Evolutionary conservation across 306 rosid genomes (phyloP).

Genomic region (Medicago ruthenica): DNA sequence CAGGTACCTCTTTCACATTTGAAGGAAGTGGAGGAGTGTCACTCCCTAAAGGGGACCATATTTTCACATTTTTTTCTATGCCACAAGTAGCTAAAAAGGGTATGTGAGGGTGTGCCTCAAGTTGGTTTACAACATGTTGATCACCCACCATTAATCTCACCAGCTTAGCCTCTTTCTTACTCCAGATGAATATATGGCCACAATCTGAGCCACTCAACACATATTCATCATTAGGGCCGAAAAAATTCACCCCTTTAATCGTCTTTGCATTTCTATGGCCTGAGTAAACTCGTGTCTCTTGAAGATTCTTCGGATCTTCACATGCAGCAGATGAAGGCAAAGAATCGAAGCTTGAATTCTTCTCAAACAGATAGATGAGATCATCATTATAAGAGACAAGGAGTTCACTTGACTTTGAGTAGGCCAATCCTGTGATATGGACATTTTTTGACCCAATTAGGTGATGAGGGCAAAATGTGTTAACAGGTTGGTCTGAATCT

Average conservation of each 20-base stretch:
- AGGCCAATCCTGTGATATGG: constrained; percentile 62
- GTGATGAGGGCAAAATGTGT: constrained; percentile 56
- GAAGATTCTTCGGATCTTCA: constrained; percentile 45
- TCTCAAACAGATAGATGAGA: constrained; percentile 61
- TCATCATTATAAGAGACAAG: constrained; percentile 64
- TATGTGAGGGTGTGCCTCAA: constrained; percentile 59
- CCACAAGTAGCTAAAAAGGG: constrained; percentile 65
- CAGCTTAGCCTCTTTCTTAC: constrained; percentile 56
- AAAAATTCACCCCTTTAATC: constrained; percentile 64
- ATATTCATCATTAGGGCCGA: constrained; percentile 65
- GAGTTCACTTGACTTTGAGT: constrained; percentile 57
- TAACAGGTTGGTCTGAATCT: constrained; percentile 51
- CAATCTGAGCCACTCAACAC: constrained; percentile 69
- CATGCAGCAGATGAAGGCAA: constrained; percentile 47
- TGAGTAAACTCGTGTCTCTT: constrained; percentile 50
- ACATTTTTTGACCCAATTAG: constrained; percentile 46
- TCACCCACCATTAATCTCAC: constrained; percentile 62
- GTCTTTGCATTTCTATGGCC: constrained; percentile 67
- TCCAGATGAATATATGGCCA: constrained; percentile 70
- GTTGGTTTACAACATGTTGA: constrained; percentile 54
- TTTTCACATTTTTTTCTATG: constrained; percentile 57
- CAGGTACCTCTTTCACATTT: constrained; percentile 50
- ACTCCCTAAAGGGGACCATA: constrained; percentile 54
- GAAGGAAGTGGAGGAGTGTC: constrained; percentile 56
- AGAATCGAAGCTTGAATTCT: constrained; percentile 49